Evolutionary conservation across 345 rosid genomes (phyloP).

Genomic region (Odontarrhena argentea): DNA sequence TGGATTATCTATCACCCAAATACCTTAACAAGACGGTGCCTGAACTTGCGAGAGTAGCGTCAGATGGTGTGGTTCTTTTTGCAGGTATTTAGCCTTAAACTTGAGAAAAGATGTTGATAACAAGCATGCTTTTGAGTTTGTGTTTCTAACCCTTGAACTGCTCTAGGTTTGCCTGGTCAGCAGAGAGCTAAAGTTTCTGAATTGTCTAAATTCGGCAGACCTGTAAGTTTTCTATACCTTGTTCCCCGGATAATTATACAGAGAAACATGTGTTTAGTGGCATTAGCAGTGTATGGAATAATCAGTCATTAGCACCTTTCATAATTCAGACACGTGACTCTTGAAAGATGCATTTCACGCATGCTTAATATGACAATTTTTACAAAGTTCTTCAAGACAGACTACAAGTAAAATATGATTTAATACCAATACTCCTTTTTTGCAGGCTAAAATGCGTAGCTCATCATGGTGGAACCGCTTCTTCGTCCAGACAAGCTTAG

Average conservation of each 20-base stretch:
- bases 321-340: neutral
- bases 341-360: neutral
- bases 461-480: slow-evolving; percentile 71
- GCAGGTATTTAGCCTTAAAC: slow-evolving; percentile 56
- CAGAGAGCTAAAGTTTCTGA: slow-evolving; percentile 84
- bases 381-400: slow-evolving; percentile 14
- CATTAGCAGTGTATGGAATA: slow-evolving; percentile 1
- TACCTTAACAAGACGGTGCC: slow-evolving; percentile 93
- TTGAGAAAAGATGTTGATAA: neutral
- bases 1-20: slow-evolving; percentile 90
- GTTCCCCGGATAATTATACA: neutral
- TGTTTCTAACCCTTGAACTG: slow-evolving; percentile 13
- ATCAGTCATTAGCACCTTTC: slow-evolving; percentile 24
- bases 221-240: slow-evolving; percentile 55
- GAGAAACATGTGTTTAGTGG: neutral
- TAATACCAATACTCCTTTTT: neutral
- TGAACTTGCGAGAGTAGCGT: slow-evolving; percentile 84
- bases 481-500: slow-evolving; percentile 63
- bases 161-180: slow-evolving; percentile 75
- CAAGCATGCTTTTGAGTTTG: neutral
- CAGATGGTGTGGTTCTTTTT: slow-evolving; percentile 73
- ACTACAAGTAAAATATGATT: neutral
- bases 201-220: slow-evolving; percentile 85
- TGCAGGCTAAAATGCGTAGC: slow-evolving; percentile 76
- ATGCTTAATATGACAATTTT: neutral